Base-by-base conservation (phyloP, 1,284 basidiomycete genomes). In the Anthracocystis setariae region DNA sequence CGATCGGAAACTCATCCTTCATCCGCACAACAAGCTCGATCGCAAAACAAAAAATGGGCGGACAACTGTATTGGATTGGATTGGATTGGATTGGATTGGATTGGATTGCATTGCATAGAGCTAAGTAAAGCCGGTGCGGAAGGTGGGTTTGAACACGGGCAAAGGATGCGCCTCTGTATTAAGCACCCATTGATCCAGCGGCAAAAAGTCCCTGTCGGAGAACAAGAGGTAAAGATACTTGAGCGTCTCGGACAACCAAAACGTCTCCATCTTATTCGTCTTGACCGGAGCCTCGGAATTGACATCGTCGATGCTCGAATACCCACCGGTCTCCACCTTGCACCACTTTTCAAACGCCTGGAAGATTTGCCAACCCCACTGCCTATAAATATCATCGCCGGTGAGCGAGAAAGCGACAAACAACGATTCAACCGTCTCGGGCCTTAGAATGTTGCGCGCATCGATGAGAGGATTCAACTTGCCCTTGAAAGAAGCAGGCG, bases 201-300 rank as follows among this genome's bases (percentile, higher is more conserved):
- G 88, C 48, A 91, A 68, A 2, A 86, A 81, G 47, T 85, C 85
- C 17, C 88, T 87, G 75, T 93, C 91, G 46, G 90, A 89, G 81
- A 96, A 98, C 5, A 96, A 85, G 64, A 98, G 84, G 81, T 91
- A 97, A 39, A 98, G 85, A 84, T 98, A 98, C 84, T 98, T 98
- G 58, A 98, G 84, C 5, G 94, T 97, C 84, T 97, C 94, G 89
- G 82, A 84, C 89, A 91, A 82, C 80, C 80, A 82, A 46, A 82
- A 82, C 17, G 94, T 95, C 85, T 97, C 94, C 92, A 96, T 96
- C 82, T 91, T 90, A 84, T 97, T 92, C 62, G 92, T 89, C 61
- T 88, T 86, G 74, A 85, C 84, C 3, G 87, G 88, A 0, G 90
- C 89, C 15, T 64, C 55, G 3, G 58, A 45, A 46, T 81, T 72